Conservation (phyloP, 179 eudicot genomes). For the Heliamphora pulchella region DNA sequence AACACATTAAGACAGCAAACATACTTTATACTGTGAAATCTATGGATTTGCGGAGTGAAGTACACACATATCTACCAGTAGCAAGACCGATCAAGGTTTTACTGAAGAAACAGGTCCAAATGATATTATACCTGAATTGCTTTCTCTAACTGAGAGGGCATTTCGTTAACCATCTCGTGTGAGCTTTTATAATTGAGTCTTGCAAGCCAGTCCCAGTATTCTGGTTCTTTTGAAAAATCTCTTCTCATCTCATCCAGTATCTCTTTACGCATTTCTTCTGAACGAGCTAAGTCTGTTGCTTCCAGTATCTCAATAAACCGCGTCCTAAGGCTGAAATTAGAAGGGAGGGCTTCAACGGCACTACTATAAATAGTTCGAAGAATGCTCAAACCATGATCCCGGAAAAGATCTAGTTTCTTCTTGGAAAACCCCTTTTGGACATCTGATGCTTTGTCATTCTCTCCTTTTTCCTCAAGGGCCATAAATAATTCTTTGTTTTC, state of each 20-base stretch:
- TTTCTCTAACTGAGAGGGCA: conserved; percentile 36
- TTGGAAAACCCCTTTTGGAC: conserved; percentile 35
- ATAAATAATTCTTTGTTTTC: conserved; percentile 71
- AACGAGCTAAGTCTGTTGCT: conserved; percentile 58
- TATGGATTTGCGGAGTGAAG: not conserved
- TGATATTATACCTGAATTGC: conserved; percentile 50
- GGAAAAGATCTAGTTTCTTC: conserved; percentile 41
- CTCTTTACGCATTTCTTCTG: conserved; percentile 61
- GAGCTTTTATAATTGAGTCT: conserved; percentile 23
- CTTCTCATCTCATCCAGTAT: conserved; percentile 64
- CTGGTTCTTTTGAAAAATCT: conserved; percentile 60
- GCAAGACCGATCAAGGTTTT: not conserved
- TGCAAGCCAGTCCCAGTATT: conserved; percentile 92
- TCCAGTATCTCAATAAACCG: conserved; percentile 68
- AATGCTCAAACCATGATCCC: conserved; percentile 54
- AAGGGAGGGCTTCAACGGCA: conserved; percentile 67
- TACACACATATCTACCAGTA: not conserved
- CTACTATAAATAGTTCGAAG: conserved; percentile 53
- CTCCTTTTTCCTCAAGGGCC: conserved; percentile 43
- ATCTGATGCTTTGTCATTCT: conserved; percentile 31
- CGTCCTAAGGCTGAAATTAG: conserved; percentile 55
- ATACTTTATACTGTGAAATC: not conserved
- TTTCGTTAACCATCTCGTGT: conserved; percentile 28
- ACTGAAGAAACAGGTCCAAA: not conserved
- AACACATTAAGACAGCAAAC: not conserved